phyloP scores from a whole-genome alignment of 331 rosid genomes.

The Cydonia oblonga region DNA sequence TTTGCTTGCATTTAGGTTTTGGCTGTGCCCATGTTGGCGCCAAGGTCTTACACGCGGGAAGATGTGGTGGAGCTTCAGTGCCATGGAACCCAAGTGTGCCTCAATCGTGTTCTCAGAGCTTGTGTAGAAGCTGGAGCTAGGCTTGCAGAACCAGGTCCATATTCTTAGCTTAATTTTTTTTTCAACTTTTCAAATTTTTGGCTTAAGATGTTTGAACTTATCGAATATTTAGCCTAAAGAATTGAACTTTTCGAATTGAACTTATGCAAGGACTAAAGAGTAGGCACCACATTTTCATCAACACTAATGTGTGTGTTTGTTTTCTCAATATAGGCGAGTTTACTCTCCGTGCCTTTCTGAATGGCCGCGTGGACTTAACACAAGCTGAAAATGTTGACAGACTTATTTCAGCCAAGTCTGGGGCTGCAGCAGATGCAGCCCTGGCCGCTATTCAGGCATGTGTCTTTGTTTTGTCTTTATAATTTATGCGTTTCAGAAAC shows the following conservation, averaged over 20 bases:
- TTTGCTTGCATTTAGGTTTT: conserved; percentile 36
- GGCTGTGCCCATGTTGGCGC: conserved; percentile 80
- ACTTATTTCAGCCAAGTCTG: conserved; percentile 59
- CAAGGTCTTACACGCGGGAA: conserved; percentile 90
- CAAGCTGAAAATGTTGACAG: conserved; percentile 88
- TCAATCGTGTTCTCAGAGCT: conserved; percentile 79
- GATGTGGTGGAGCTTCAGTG: conserved; percentile 95
- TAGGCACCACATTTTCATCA: not conserved
- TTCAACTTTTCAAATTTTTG: not conserved
- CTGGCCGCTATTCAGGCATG: conserved; percentile 83
- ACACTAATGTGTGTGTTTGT: not conserved
- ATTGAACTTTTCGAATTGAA: not conserved
- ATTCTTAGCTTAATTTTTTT: not conserved
- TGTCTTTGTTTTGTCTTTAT: not conserved
- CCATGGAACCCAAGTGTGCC: conserved; percentile 88
- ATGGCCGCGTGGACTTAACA: conserved; percentile 82
- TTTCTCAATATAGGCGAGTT: conserved; percentile 57
- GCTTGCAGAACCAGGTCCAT: conserved; percentile 69
- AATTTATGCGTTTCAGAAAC: not conserved
- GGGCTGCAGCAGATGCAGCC: conserved; percentile 87
- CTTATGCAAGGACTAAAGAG: not conserved
- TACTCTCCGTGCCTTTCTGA: conserved; percentile 93
- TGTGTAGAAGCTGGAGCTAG: conserved; percentile 91
- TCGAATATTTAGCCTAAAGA: not conserved
- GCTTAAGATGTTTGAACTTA: not conserved